Percentiles rank a stretch among this genome's conserved stretches.
These are phyloP conservation scores for Phytophthora podocarpi DNA, from an alignment of 352 stramenopile genomes.

Conservation along the genomic window DNA sequence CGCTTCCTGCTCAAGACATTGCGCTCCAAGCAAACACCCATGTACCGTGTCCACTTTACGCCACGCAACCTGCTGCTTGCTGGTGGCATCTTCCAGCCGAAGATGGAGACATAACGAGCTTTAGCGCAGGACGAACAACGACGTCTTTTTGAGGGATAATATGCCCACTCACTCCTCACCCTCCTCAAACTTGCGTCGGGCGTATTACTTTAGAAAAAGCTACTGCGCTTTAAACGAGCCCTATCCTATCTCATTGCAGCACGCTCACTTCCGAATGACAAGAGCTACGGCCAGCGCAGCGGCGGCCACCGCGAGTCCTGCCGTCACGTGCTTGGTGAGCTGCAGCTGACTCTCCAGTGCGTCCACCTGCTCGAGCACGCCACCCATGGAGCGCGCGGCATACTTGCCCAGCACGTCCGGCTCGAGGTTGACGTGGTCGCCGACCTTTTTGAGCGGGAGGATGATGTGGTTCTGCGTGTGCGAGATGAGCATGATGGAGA, in stretches of 20 bases:
- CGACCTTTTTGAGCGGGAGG: slow-evolving; percentile 91
- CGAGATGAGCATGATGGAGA: slow-evolving; percentile 99
- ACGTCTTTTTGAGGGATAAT: slow-evolving; percentile 28
- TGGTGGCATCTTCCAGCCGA: slow-evolving; percentile 71
- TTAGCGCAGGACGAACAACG: slow-evolving; percentile 5
- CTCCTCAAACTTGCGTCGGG: slow-evolving; percentile 7
- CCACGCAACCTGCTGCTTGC: slow-evolving; percentile 80
- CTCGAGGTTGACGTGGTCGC: slow-evolving; percentile 92
- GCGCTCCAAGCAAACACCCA: slow-evolving; percentile 84
- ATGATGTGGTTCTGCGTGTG: slow-evolving; percentile 98
- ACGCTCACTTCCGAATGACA: slow-evolving; percentile 28
- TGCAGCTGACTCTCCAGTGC: slow-evolving; percentile 58
- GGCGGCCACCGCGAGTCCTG: slow-evolving; percentile 35
- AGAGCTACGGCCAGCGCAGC: slow-evolving; percentile 39
- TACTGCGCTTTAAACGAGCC: background rate
- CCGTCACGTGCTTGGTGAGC: slow-evolving; percentile 35
- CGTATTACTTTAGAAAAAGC: slow-evolving; percentile 13
- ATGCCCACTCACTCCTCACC: slow-evolving; percentile 1
- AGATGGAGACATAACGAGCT: slow-evolving; percentile 50
- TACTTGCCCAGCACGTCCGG: slow-evolving; percentile 94
- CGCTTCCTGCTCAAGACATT: slow-evolving; percentile 86
- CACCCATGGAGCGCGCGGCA: slow-evolving; percentile 75
- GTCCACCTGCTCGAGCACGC: slow-evolving; percentile 64
- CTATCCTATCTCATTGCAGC: background rate
- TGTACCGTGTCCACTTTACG: slow-evolving; percentile 85